Evolutionary conservation across 345 rosid genomes (phyloP).

Genomic region (Arabis alpina): DNA sequence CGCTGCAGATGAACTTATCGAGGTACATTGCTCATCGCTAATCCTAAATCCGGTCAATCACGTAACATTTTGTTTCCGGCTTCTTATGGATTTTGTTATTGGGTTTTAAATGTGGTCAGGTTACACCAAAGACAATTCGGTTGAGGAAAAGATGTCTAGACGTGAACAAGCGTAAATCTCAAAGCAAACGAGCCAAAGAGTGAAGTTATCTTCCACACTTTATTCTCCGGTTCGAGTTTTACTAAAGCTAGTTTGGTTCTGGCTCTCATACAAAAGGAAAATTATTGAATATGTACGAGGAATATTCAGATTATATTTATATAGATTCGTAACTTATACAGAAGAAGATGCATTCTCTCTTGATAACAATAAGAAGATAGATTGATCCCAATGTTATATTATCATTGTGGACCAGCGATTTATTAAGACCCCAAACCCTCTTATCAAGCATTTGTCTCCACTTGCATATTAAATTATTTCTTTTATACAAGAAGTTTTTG

Average conservation of each 20-base stretch:
- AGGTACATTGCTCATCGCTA: constrained; percentile 51
- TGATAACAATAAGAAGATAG: constrained; percentile 29
- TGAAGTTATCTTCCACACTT: constrained; percentile 36
- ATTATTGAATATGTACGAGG: constrained; percentile 14
- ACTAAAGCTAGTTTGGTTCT: constrained; percentile 23
- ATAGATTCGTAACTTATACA: constrained; percentile 40
- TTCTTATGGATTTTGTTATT: constrained; percentile 8
- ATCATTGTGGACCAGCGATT: constrained; percentile 21
- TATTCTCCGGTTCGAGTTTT: constrained; percentile 5
- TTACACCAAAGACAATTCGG: constrained; percentile 88
- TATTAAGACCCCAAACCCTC: neutral
- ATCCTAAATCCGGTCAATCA: neutral
- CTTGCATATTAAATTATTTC: too few relatives aligned
- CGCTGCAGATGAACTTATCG: constrained; percentile 95
- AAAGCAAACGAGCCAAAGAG: constrained; percentile 81
- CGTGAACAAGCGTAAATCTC: constrained; percentile 87
- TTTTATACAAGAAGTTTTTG: too few relatives aligned
- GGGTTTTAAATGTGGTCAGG: constrained; percentile 51
- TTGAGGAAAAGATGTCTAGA: constrained; percentile 86
- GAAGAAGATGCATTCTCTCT: constrained; percentile 34
- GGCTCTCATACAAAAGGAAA: constrained; percentile 20
- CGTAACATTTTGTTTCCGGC: constrained; percentile 6
- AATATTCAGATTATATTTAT: constrained; percentile 34
- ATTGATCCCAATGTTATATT: constrained; percentile 23
- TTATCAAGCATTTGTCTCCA: too few relatives aligned